Percentiles rank a stretch among this genome's conserved stretches.
These are phyloP conservation scores for Phaeotremella fagi DNA, from an alignment of 768 basidiomycete species.

Conservation along the genomic window DNA sequence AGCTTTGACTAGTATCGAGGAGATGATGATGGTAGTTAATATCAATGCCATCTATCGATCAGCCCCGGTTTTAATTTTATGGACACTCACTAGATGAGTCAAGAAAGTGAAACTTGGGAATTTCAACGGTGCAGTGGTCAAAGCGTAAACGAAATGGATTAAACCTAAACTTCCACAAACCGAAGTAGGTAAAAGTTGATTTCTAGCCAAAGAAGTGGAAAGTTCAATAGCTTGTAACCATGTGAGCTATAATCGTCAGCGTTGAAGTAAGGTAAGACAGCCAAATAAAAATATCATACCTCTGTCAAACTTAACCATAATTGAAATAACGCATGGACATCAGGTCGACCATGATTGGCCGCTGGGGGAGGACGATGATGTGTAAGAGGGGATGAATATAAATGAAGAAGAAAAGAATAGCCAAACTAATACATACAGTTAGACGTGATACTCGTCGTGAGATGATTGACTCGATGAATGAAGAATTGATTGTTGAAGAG, in stretches of 20 bases:
- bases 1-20: conserved; percentile 27
- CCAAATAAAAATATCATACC: too few species aligned
- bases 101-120: conserved; percentile 44
- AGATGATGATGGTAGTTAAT: conserved; percentile 27
- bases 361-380: conserved; percentile 34
- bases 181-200: conserved; percentile 35
- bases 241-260: conserved; percentile 16
- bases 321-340: conserved; percentile 41
- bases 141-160: conserved; percentile 35
- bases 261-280: too few species aligned
- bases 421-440: conserved; percentile 26
- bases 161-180: conserved; percentile 35
- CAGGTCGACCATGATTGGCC: conserved; percentile 30
- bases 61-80: neutral
- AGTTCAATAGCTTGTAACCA: conserved; percentile 41
- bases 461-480: neutral
- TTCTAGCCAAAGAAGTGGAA: conserved; percentile 12
- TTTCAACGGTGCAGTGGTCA: conserved; percentile 36
- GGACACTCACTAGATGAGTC: conserved; percentile 34
- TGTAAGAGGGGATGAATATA: conserved; percentile 42
- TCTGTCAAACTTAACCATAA: conserved; percentile 40
- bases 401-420: conserved; percentile 40
- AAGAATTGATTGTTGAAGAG: neutral
- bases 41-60: conserved; percentile 33
- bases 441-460: neutral